Percentiles rank a stretch among this genome's conserved stretches.
These are phyloP conservation scores for Ceratobasidium sp. DNA, from an alignment of 1,284 basidiomycete genomes.

Conservation along the genomic window DNA sequence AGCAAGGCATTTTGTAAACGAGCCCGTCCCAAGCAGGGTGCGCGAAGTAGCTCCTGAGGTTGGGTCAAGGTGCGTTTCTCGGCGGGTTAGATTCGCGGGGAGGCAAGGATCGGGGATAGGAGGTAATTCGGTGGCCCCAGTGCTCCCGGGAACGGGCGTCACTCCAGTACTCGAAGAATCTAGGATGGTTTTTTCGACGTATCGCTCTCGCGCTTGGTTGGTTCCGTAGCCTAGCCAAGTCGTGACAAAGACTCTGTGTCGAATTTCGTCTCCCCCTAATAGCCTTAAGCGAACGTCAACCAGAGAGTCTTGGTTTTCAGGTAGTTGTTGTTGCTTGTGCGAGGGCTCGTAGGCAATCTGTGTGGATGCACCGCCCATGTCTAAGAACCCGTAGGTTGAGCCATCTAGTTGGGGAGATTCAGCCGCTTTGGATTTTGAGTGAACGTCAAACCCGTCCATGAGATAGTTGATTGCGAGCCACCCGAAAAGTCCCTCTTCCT, in stretches of 20 bases:
- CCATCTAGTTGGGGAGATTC: conserved; percentile 57
- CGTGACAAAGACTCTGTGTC: conserved; percentile 95
- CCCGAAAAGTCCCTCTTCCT: conserved; percentile 97
- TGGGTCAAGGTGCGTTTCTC: conserved; percentile 65
- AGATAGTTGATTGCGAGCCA: conserved; percentile 99
- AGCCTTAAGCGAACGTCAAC: conserved; percentile 86
- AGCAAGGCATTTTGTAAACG: conserved; percentile 86
- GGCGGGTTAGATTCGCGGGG: conserved; percentile 77
- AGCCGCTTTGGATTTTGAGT: conserved; percentile 50
- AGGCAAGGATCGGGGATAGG: conserved; percentile 89
- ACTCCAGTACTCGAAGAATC: conserved; percentile 62
- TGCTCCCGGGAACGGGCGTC: conserved; percentile 41
- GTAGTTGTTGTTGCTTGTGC: conserved; percentile 56
- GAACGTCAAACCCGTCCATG: conserved; percentile 91
- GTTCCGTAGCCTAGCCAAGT: conserved; percentile 99
- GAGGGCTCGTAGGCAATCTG: conserved; percentile 96
- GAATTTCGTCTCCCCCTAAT: conserved; percentile 87
- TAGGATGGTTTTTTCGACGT: conserved; percentile 77
- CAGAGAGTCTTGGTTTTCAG: conserved; percentile 68
- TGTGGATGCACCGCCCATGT: conserved; percentile 99
- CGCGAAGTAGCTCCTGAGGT: conserved; percentile 66
- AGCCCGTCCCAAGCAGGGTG: conserved; percentile 87
- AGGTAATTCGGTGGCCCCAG: conserved; percentile 55
- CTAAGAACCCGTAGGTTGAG: conserved; percentile 96
- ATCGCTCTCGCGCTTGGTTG: conserved; percentile 94